phyloP scores from a whole-genome alignment of 768 basidiomycete species.

The Termitomyces sp. region DNA sequence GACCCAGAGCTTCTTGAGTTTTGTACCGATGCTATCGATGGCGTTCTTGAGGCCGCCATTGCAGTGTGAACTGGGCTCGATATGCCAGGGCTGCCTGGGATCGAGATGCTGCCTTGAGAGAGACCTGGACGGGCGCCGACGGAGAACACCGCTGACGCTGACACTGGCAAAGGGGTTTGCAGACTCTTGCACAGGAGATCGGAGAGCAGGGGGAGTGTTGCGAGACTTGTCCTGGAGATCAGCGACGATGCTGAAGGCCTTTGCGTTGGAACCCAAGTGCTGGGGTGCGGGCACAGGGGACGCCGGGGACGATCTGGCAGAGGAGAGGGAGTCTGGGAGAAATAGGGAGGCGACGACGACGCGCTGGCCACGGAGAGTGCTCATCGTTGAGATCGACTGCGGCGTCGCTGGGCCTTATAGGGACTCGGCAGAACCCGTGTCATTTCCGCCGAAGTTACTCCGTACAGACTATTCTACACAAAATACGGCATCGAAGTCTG shows the following conservation, averaged over 20 bases:
- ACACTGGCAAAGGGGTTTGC: slow-evolving; percentile 55
- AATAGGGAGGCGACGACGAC: slow-evolving; percentile 82
- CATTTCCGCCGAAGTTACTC: neutral
- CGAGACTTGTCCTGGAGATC: slow-evolving; percentile 61
- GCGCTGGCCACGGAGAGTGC: slow-evolving; percentile 66
- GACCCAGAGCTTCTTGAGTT: slow-evolving; percentile 52
- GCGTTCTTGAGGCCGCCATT: slow-evolving; percentile 87
- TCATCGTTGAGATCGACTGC: slow-evolving; percentile 33
- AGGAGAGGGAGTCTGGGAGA: slow-evolving; percentile 66
- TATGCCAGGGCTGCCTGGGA: slow-evolving; percentile 31
- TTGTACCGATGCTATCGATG: slow-evolving; percentile 56
- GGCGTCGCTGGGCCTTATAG: neutral
- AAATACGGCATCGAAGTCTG: slow-evolving; percentile 54
- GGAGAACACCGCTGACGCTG: slow-evolving; percentile 28
- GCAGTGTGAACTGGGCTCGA: slow-evolving; percentile 60
- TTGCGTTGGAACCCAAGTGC: slow-evolving; percentile 26
- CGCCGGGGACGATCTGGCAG: slow-evolving; percentile 54
- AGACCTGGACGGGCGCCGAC: slow-evolving; percentile 49
- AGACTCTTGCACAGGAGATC: slow-evolving; percentile 37
- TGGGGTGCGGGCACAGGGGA: slow-evolving; percentile 14
- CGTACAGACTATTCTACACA: slow-evolving; percentile 23
- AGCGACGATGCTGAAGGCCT: slow-evolving; percentile 60
- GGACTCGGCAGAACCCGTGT: slow-evolving; percentile 12
- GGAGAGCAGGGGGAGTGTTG: slow-evolving; percentile 32
- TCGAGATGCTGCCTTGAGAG: slow-evolving; percentile 37